Evolutionary conservation across 1,139 yeast genomes (phyloP).

Genomic region (Casaregolazyma lundiana): DNA sequence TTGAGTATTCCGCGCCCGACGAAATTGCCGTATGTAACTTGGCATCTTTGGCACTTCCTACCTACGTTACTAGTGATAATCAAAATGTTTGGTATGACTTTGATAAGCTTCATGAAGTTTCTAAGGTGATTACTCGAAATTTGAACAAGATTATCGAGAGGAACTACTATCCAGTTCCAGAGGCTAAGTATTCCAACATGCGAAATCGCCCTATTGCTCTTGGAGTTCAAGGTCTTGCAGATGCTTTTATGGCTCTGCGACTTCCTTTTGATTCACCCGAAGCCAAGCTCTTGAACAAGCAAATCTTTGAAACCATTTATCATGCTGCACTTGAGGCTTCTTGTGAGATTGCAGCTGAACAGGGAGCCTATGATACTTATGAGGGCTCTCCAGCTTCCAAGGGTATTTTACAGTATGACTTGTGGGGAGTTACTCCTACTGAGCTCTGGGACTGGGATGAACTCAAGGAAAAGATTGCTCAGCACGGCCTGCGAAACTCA

Average conservation of each 20-base stretch:
- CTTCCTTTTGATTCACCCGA: conserved; percentile 74
- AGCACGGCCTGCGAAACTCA: conserved; percentile 65
- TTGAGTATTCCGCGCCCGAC: conserved; percentile 80
- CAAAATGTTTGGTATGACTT: conserved; percentile 60
- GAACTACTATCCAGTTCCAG: conserved; percentile 71
- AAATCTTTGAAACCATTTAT: conserved; percentile 84
- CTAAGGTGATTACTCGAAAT: conserved; percentile 71
- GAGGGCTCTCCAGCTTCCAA: conserved; percentile 79
- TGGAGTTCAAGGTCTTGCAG: conserved; percentile 91
- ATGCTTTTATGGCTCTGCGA: conserved; percentile 69
- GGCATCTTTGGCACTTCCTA: conserved; percentile 81
- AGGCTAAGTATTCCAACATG: conserved; percentile 64
- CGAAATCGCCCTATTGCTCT: conserved; percentile 81
- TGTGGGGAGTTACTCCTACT: conserved; percentile 75
- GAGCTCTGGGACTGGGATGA: conserved; percentile 66
- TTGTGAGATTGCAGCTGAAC: conserved; percentile 59
- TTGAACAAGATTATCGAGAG: conserved; percentile 74
- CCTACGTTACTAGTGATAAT: conserved; percentile 49
- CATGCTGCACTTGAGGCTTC: conserved; percentile 84
- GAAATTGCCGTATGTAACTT: conserved; percentile 90
- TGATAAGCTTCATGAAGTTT: conserved; percentile 61
- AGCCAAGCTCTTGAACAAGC: conserved; percentile 67
- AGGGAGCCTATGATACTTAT: conserved; percentile 66
- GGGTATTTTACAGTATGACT: conserved; percentile 72
- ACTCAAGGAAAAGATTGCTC: conserved; percentile 47